phyloP scores from a whole-genome alignment of 164 flowering plant genomes.

The Pachysandra terminalis region DNA sequence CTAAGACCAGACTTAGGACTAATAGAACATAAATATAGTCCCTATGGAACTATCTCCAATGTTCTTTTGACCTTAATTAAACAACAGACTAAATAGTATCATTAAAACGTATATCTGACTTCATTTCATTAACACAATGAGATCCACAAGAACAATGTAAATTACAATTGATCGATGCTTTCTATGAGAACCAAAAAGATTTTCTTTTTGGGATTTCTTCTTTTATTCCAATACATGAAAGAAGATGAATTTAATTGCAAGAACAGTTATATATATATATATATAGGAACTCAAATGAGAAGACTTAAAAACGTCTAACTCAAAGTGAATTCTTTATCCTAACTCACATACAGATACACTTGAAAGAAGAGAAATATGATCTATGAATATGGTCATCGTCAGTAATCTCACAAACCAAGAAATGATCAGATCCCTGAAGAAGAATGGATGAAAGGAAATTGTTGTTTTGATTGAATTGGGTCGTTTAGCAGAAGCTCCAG shows the following conservation, averaged over 20 bases:
- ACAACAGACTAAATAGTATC: too few species aligned
- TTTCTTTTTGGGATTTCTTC: too few species aligned
- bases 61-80: too few species aligned
- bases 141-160: not conserved
- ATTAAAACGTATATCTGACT: not conserved
- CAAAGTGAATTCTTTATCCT: conserved; percentile 14
- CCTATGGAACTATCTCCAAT: too few species aligned
- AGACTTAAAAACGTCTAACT: conserved; percentile 24
- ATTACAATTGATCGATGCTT: not conserved
- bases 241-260: not conserved
- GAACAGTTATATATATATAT: too few species aligned
- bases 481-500: conserved; percentile 48
- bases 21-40: too few species aligned
- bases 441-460: conserved; percentile 18
- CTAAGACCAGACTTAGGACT: too few species aligned
- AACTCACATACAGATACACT: not conserved
- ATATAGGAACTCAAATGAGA: conserved; percentile 20
- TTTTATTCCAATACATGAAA: not conserved
- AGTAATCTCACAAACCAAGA: conserved; percentile 35
- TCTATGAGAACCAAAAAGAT: not conserved
- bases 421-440: conserved; percentile 20
- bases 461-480: not conserved
- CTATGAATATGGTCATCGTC: conserved; percentile 25
- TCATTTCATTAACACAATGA: not conserved
- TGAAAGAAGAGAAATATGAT: not conserved